phyloP scores from a whole-genome alignment of 345 rosid genomes.

The Conringia planisiliqua region DNA sequence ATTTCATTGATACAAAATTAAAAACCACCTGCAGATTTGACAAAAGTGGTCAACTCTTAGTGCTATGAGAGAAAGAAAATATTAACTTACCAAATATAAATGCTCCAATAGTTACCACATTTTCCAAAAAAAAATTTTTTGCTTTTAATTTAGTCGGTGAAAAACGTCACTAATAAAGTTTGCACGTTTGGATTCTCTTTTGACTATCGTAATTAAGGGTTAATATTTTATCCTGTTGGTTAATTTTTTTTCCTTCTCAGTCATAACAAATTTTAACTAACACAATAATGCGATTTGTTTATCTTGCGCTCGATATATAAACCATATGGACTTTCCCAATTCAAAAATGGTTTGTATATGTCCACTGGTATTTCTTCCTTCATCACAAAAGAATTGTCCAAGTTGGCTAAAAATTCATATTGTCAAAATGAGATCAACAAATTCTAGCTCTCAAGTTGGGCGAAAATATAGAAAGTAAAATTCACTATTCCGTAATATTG shows the following conservation, averaged over 20 bases:
- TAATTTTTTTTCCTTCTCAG: not conserved
- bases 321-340: not conserved
- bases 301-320: not conserved
- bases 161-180: not conserved
- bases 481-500: too few species aligned
- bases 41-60: not conserved
- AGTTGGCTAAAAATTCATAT: not conserved
- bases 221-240: too few species aligned
- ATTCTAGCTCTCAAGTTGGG: not conserved
- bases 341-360: not conserved
- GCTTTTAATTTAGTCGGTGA: not conserved
- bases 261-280: not conserved
- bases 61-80: too few species aligned
- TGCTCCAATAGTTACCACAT: not conserved
- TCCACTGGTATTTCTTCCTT: not conserved
- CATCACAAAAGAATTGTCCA: not conserved
- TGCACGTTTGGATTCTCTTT: not conserved
- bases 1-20: not conserved
- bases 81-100: too few species aligned
- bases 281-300: not conserved
- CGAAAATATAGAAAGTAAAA: too few species aligned
- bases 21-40: not conserved
- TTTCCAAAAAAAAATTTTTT: not conserved
- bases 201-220: slow-evolving; percentile 1
- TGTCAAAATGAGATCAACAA: not conserved